A percentile compares a stretch with the other conserved stretches of the same genome.
phyloP scores from a whole-genome alignment of 768 basidiomycete species.

The Lactarius sp. region DNA sequence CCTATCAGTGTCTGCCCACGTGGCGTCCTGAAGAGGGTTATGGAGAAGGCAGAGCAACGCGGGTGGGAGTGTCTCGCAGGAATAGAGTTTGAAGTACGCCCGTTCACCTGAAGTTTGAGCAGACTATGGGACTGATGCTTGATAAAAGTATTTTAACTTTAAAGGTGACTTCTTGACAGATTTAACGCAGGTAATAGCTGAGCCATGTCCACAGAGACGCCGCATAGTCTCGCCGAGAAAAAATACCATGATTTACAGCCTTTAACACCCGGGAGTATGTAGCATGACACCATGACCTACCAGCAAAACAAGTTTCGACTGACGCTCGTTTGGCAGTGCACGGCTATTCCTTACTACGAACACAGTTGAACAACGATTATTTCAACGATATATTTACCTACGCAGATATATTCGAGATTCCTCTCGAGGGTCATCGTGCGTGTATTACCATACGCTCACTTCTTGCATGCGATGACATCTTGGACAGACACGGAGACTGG shows the following conservation, averaged over 20 bases:
- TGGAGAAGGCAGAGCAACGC: constrained; percentile 42
- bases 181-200: constrained; percentile 5
- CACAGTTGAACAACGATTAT: constrained; percentile 84
- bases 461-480: not conserved
- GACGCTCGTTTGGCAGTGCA: constrained; percentile 59
- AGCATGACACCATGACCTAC: not conserved
- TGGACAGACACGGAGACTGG: constrained; percentile 84
- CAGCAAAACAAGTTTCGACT: not conserved
- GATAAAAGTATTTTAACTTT: constrained; percentile 77
- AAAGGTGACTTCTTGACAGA: constrained; percentile 48
- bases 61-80: constrained; percentile 75
- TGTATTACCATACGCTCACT: not conserved
- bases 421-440: constrained; percentile 82
- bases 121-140: not conserved
- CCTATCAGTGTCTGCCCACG: constrained; percentile 83
- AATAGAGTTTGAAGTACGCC: constrained; percentile 81
- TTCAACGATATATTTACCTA: constrained; percentile 86
- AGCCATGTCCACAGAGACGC: constrained; percentile 56
- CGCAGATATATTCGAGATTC: constrained; percentile 64
- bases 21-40: constrained; percentile 61
- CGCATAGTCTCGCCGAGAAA: constrained; percentile 71
- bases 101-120: not conserved
- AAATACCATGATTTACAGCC: constrained; percentile 68
- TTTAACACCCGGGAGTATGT: constrained; percentile 89
- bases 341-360: constrained; percentile 90